Conservation (phyloP, 768 basidiomycete species). For the Pulveroboletus ravenelii region DNA sequence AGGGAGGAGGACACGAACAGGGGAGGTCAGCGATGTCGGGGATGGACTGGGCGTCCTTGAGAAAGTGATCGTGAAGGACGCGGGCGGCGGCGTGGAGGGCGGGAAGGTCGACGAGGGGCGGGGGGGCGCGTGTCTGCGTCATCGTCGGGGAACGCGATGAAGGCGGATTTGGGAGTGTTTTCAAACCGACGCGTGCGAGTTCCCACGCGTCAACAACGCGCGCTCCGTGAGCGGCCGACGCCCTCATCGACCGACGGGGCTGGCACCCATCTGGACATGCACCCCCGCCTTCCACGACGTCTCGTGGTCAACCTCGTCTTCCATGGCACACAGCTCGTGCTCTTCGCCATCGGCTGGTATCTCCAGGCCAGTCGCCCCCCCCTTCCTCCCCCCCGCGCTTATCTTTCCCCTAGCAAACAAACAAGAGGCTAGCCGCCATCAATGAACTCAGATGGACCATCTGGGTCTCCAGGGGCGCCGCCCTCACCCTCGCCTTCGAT, state of each 20-base stretch:
- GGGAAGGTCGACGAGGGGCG: slow-evolving; percentile 48
- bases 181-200: background rate
- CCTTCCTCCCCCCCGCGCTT: background rate
- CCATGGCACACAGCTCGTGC: slow-evolving; percentile 67
- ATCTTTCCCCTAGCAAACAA: slow-evolving; percentile 44
- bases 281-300: slow-evolving; percentile 50
- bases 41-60: slow-evolving; percentile 68
- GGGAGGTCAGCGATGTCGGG: slow-evolving; percentile 74
- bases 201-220: slow-evolving; percentile 1
- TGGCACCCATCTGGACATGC: slow-evolving; percentile 36
- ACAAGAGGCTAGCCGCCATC: slow-evolving; percentile 63
- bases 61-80: slow-evolving; percentile 62
- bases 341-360: slow-evolving; percentile 88
- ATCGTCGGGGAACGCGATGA: slow-evolving; percentile 4
- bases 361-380: slow-evolving; percentile 49
- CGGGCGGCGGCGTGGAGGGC: slow-evolving; percentile 63
- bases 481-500: slow-evolving; percentile 83
- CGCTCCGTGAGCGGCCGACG: too few relatives aligned
- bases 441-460: slow-evolving; percentile 81
- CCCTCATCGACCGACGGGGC: too few relatives aligned
- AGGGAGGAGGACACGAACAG: slow-evolving; percentile 37
- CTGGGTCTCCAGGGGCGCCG: slow-evolving; percentile 89
- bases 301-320: slow-evolving; percentile 74
- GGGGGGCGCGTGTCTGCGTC: slow-evolving; percentile 18
- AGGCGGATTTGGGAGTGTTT: background rate